These are phyloP conservation scores for Tylopilus felleus DNA, from an alignment of 768 basidiomycete species.

Conservation along the genomic window DNA sequence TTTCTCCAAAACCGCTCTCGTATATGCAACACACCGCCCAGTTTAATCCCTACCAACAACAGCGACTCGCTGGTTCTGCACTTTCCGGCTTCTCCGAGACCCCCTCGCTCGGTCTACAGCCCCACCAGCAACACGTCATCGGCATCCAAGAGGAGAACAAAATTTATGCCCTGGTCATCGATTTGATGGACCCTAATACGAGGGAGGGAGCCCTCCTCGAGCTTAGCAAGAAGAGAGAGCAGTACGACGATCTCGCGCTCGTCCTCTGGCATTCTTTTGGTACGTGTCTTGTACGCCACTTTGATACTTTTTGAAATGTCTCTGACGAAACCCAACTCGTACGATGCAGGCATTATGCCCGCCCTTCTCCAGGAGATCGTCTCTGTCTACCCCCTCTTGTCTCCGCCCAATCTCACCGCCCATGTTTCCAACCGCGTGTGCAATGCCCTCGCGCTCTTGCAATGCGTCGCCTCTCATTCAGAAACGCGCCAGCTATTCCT, in stretches of 20 bases:
- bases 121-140: slow-evolving; percentile 54
- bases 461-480: slow-evolving; percentile 97
- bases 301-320: background rate
- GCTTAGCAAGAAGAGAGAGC: slow-evolving; percentile 97
- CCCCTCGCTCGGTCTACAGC: slow-evolving; percentile 52
- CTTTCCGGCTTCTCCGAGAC: slow-evolving; percentile 55
- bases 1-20: slow-evolving; percentile 59
- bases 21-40: slow-evolving; percentile 61
- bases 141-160: slow-evolving; percentile 67
- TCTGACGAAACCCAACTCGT: background rate
- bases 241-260: slow-evolving; percentile 96
- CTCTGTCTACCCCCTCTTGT: slow-evolving; percentile 93
- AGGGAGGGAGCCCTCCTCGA: slow-evolving; percentile 90
- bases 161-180: slow-evolving; percentile 88
- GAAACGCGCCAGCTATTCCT: slow-evolving; percentile 95
- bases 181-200: slow-evolving; percentile 76
- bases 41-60: slow-evolving; percentile 60
- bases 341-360: slow-evolving; percentile 84
- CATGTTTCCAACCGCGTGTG: slow-evolving; percentile 98
- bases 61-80: slow-evolving; percentile 29
- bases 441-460: slow-evolving; percentile 94
- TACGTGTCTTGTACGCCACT: slow-evolving; percentile 32
- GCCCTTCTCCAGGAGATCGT: slow-evolving; percentile 97
- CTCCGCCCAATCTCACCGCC: slow-evolving; percentile 93
- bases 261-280: slow-evolving; percentile 99